phyloP scores from a whole-genome alignment of 768 basidiomycete species.

The Suillus subalutaceus region DNA sequence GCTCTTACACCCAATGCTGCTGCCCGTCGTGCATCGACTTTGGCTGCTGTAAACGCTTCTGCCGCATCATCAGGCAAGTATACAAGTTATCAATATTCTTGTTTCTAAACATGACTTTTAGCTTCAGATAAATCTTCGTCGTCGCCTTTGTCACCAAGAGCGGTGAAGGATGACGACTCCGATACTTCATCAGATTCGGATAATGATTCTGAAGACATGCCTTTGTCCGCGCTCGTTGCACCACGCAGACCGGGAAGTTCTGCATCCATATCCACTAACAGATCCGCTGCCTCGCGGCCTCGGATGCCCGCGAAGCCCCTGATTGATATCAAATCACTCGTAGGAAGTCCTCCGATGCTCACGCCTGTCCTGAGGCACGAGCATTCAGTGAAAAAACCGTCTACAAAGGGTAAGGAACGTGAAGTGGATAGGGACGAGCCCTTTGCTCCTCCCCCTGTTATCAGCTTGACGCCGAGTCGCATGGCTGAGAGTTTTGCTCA shows the following conservation, averaged over 20 bases:
- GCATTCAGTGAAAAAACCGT: slow-evolving; percentile 27
- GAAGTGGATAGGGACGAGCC: slow-evolving; percentile 29
- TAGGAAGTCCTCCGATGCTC: slow-evolving; percentile 40
- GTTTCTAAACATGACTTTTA: not conserved
- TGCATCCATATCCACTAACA: slow-evolving; percentile 37
- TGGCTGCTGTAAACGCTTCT: slow-evolving; percentile 37
- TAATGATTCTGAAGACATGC: slow-evolving; percentile 59
- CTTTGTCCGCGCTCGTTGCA: slow-evolving; percentile 61
- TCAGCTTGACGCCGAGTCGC: slow-evolving; percentile 24
- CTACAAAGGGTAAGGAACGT: slow-evolving; percentile 22
- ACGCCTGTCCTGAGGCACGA: slow-evolving; percentile 33
- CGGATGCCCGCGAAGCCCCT: slow-evolving; percentile 47
- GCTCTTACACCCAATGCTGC: slow-evolving; percentile 55
- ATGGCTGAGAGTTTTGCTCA: slow-evolving; percentile 18
- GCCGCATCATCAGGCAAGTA: slow-evolving; percentile 33
- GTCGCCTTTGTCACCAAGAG: slow-evolving; percentile 11
- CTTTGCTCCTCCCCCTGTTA: slow-evolving; percentile 31
- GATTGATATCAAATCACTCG: slow-evolving; percentile 39
- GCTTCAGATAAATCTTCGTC: not conserved
- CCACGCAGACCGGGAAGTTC: slow-evolving; percentile 73
- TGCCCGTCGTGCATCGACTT: slow-evolving; percentile 50
- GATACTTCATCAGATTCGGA: slow-evolving; percentile 35
- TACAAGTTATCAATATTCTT: not conserved
- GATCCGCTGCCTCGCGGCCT: slow-evolving; percentile 24
- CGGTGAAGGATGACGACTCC: slow-evolving; percentile 20